Evolutionary conservation across 768 basidiomycete genomes (phyloP).

Genomic region (Trametes maxima): DNA sequence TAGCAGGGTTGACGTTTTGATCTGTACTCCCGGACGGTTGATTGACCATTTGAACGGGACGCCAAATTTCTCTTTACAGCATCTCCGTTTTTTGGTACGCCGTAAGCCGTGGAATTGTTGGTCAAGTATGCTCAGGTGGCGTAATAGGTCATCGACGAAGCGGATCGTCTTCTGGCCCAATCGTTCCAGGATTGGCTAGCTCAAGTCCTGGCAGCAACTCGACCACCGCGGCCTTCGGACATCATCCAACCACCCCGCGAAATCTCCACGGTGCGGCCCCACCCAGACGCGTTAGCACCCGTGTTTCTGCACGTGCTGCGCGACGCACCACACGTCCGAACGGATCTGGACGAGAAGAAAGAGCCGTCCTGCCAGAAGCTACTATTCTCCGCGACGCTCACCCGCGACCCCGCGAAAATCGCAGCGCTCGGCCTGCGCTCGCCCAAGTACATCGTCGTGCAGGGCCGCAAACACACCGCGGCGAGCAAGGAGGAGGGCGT

Average conservation of each 20-base stretch:
- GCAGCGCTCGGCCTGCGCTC: constrained; percentile 75
- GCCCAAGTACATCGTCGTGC: constrained; percentile 89
- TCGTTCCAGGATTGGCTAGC: constrained; percentile 96
- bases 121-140: not conserved
- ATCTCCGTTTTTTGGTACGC: constrained; percentile 90
- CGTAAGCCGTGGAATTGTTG: not conserved
- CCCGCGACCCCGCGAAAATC: constrained; percentile 91
- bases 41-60: constrained; percentile 93
- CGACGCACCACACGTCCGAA: constrained; percentile 42
- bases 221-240: constrained; percentile 35
- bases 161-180: constrained; percentile 92
- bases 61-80: constrained; percentile 88
- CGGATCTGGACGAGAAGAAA: constrained; percentile 59
- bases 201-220: constrained; percentile 78
- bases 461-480: constrained; percentile 43
- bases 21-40: constrained; percentile 93
- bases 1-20: constrained; percentile 90
- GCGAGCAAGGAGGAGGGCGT: constrained; percentile 39
- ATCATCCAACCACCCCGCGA: not conserved
- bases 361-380: constrained; percentile 87
- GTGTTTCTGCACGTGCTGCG: constrained; percentile 49
- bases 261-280: constrained; percentile 14
- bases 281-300: constrained; percentile 65
- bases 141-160: constrained; percentile 91
- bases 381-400: constrained; percentile 94